Evolutionary conservation across 306 rosid genomes (phyloP).

Genomic region (Leucaena leucocephala): DNA sequence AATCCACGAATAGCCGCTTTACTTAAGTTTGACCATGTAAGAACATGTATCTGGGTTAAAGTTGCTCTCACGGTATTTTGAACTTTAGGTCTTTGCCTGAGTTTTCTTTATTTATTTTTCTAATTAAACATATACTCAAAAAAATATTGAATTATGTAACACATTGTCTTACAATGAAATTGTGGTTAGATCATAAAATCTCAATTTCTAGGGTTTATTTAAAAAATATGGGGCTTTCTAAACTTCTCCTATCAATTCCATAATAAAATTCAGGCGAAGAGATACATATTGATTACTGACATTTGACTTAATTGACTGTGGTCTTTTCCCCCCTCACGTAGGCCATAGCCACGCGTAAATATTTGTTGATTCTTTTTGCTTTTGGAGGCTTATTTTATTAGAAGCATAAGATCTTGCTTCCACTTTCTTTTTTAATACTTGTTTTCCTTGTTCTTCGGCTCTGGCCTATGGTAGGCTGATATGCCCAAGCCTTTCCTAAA

Average conservation of each 20-base stretch:
- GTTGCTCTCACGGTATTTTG: background rate
- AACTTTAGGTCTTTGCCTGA: too few relatives aligned
- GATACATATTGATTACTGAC: too few relatives aligned
- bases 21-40: background rate
- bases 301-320: background rate
- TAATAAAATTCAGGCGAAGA: too few relatives aligned
- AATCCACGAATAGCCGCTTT: constrained; percentile 39
- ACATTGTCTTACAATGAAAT: too few relatives aligned
- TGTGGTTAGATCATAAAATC: too few relatives aligned
- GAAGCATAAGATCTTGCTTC: background rate
- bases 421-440: background rate
- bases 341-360: background rate
- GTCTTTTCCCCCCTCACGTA: background rate
- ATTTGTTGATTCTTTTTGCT: constrained; percentile 1
- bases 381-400: background rate
- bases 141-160: too few relatives aligned
- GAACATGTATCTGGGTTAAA: background rate
- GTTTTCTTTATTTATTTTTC: too few relatives aligned
- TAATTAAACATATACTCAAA: too few relatives aligned
- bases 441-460: background rate
- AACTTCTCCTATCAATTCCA: too few relatives aligned
- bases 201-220: too few relatives aligned
- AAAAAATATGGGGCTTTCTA: too few relatives aligned
- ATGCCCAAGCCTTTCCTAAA: background rate
- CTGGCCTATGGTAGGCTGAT: background rate